Evolutionary conservation across 257 asterid species (phyloP), one percentile per base, ranked within the genome.

Genomic region (Echites panduratus): DNA sequence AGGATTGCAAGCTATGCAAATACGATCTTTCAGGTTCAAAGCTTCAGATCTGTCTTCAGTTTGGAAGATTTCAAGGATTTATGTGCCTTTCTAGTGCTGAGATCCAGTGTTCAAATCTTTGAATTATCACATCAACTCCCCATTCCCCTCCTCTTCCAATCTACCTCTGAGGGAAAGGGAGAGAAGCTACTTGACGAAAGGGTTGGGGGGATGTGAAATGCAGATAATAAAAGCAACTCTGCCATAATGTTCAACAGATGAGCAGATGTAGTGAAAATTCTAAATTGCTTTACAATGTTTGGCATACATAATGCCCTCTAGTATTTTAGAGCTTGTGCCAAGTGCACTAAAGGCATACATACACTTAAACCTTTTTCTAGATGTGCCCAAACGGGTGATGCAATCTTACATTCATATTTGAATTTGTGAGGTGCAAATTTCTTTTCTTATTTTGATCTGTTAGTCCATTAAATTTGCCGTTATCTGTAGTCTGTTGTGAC

Each of bases 71-170:
- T 66, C 57, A 10, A 67, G 45, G 20, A 64, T 72, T 44, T 38
- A 66, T 9, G 62, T 58, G 66, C 75, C 62, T 72, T 45, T 47
- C 53, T 32, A 29, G 47, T 70, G 52, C 41, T 43, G 63, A 57
- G 70, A 69, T 26, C 61, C 38, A 50, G 72, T 65, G 57, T 61
- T 4, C 68, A 67, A 32, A 7, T 54, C 71, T 22, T 70, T 70
- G 13, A 62, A 65, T 16, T 72, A 22, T 29, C 73, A 72, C 49
- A 59, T 64, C 44, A 27, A 69, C 74, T 13, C 77, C 32, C 73
- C 59, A 6, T 38, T 68, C 68, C 11, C 62, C 56, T 52, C 62
- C 27, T 4, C 40, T 13, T 27, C 24, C n/a, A 1, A 5, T n/a
- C 52, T 22, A 12, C 49, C 35, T 7, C 45, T 22, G 20, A 41